A percentile compares a stretch with the other conserved stretches of the same genome.
Conservation (phyloP, 2,329 filamentous ascomycete genomes). For the Aspergillus sp. region DNA sequence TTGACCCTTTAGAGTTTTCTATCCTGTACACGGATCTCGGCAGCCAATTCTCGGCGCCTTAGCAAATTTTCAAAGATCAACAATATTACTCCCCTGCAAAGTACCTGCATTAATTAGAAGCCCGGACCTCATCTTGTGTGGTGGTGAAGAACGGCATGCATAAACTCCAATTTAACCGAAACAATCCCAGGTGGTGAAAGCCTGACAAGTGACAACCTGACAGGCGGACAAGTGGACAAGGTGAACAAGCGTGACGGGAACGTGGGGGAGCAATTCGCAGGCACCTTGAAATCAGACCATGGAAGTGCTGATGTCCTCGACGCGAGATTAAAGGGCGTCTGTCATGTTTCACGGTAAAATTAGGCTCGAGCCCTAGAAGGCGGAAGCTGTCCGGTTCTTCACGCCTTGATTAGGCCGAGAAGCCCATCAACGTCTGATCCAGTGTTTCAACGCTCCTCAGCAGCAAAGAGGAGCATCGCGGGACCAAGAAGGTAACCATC, state of each 20-base stretch:
- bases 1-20: neutral
- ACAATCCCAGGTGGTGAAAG: neutral
- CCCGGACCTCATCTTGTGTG: slow-evolving; percentile 10
- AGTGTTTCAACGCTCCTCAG: neutral
- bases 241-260: neutral
- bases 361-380: neutral
- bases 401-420: neutral
- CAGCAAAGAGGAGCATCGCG: neutral
- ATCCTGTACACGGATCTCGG: slow-evolving; percentile 1
- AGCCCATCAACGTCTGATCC: neutral
- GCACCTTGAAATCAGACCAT: neutral
- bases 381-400: neutral
- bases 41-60: slow-evolving; percentile 15
- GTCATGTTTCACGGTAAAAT: slow-evolving; percentile 28
- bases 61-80: slow-evolving; percentile 17
- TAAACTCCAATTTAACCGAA: slow-evolving; percentile 2
- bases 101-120: slow-evolving; percentile 18
- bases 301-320: neutral
- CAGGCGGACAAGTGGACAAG: neutral
- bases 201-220: neutral
- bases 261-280: neutral
- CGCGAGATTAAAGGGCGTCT: slow-evolving; percentile 22
- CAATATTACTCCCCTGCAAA: slow-evolving; percentile 21
- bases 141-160: slow-evolving; percentile 4
- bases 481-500: neutral